phyloP scores from a whole-genome alignment of 768 basidiomycete genomes.

The Myochromella boudieri region DNA sequence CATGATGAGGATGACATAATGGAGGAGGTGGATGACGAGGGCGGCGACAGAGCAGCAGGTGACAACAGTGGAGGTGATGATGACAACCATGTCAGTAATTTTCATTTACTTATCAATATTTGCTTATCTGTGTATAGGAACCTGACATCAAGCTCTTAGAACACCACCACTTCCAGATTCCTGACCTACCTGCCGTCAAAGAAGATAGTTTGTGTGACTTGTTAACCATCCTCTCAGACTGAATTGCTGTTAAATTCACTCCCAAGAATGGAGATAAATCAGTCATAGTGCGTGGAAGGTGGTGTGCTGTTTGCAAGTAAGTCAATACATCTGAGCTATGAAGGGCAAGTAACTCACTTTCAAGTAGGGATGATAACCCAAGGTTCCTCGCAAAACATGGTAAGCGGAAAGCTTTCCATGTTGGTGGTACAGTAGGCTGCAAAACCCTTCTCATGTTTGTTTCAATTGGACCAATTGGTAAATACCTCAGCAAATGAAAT shows the following conservation, averaged over 20 bases:
- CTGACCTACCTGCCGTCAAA: too few relatives aligned
- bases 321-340: neutral
- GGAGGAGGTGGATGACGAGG: neutral
- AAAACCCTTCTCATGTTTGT: too few relatives aligned
- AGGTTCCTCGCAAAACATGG: neutral
- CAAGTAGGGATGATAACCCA: neutral
- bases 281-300: conserved; percentile 1
- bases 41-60: neutral
- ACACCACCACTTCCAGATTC: too few relatives aligned
- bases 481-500: too few relatives aligned
- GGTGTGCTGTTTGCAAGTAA: conserved; percentile 14
- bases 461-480: too few relatives aligned
- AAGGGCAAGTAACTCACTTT: neutral
- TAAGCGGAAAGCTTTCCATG: conserved; percentile 8
- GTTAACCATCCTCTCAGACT: conserved; percentile 1
- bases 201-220: neutral
- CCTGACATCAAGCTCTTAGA: neutral
- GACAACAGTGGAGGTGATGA: neutral
- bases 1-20: too few relatives aligned
- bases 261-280: neutral
- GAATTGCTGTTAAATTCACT: neutral
- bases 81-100: neutral
- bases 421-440: too few relatives aligned
- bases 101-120: neutral
- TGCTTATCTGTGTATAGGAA: neutral